These are phyloP conservation scores for Posidonia australis DNA, from an alignment of 106 monocot genomes.

Conservation along the genomic window DNA sequence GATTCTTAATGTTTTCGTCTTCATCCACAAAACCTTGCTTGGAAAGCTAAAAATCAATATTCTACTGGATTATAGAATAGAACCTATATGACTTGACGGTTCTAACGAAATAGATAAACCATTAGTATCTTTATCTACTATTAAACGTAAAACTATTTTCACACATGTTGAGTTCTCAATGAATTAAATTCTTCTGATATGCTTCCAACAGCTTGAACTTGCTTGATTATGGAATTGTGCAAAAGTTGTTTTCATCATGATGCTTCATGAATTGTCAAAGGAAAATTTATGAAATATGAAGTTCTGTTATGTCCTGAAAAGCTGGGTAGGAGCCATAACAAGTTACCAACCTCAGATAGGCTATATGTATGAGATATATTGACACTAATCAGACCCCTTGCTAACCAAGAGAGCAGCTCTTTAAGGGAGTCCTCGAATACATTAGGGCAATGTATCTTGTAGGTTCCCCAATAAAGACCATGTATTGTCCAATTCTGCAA, in stretches of 20 bases:
- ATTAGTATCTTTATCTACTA: too few relatives aligned
- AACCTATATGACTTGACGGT: too few relatives aligned
- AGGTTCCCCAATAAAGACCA: conserved; percentile 92
- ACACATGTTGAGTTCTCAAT: too few relatives aligned
- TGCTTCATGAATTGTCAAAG: too few relatives aligned
- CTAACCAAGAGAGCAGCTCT: conserved; percentile 79
- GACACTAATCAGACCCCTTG: conserved; percentile 63
- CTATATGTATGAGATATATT: conserved; percentile 67
- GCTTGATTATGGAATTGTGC: not conserved
- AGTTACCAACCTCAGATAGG: conserved; percentile 58
- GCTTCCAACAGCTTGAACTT: not conserved
- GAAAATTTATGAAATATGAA: not conserved
- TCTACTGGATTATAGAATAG: too few relatives aligned
- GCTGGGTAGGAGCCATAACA: not conserved
- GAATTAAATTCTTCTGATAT: not conserved
- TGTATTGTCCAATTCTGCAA: conserved; percentile 94
- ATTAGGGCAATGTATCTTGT: conserved; percentile 47
- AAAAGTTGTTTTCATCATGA: not conserved
- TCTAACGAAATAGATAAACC: too few relatives aligned
- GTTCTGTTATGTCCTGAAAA: not conserved
- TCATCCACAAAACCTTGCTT: too few relatives aligned
- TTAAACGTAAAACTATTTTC: too few relatives aligned
- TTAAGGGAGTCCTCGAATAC: conserved; percentile 81
- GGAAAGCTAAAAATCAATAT: too few relatives aligned
- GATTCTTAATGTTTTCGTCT: too few relatives aligned